Evolutionary conservation across 2,329 filamentous ascomycete species (phyloP).

Genomic region (Biscogniauxia sp.): DNA sequence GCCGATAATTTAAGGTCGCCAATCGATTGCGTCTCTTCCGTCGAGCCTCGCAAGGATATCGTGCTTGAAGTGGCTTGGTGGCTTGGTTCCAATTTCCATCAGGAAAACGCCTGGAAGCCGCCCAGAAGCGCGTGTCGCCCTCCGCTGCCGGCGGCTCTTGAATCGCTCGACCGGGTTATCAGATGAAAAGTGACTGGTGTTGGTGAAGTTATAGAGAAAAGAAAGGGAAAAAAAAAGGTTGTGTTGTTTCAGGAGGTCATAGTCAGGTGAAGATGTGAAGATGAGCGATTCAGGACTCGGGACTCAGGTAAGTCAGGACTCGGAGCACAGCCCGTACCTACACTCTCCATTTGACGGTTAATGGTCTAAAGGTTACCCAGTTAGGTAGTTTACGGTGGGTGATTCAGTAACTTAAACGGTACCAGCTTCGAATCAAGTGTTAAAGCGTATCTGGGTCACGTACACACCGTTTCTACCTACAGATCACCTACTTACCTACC

Average conservation of each 20-base stretch:
- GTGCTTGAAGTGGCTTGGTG: not conserved
- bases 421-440: not conserved
- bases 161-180: not conserved
- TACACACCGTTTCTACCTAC: not conserved
- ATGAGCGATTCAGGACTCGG: no score
- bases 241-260: not conserved
- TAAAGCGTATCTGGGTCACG: not conserved
- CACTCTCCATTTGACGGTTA: no score
- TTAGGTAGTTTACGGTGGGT: not conserved
- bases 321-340: no score
- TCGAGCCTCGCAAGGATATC: not conserved
- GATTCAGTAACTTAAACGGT: not conserved
- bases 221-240: not conserved
- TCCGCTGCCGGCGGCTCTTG: not conserved
- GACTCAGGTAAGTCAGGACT: no score
- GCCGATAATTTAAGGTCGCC: not conserved
- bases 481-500: no score
- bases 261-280: no score
- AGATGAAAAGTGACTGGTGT: not conserved
- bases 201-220: no score
- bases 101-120: not conserved
- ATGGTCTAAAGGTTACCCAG: not conserved
- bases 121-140: not conserved
- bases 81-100: not conserved
- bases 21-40: not conserved